A percentile compares a stretch with the other conserved stretches of the same genome.
Conservation (phyloP, 2,329 filamentous ascomycete species). For the Colletotrichum sp. region DNA sequence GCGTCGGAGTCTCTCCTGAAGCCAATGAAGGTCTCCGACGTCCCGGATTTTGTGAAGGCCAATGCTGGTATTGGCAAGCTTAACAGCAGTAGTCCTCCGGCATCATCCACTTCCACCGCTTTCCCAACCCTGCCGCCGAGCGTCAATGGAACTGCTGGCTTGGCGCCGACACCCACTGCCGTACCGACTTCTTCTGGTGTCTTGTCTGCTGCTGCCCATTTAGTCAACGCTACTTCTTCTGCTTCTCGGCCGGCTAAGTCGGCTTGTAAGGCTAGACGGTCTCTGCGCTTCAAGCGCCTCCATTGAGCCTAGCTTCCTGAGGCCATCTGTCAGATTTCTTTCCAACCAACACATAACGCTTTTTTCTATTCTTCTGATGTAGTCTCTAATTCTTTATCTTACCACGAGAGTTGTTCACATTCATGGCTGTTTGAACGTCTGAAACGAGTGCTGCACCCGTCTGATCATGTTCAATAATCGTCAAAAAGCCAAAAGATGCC, state of each 20-base stretch:
- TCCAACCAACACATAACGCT: background rate
- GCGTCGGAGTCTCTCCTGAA: background rate
- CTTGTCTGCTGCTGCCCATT: background rate
- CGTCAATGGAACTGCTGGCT: background rate
- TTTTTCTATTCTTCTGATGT: background rate
- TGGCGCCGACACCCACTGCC: background rate
- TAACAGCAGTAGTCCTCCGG: background rate
- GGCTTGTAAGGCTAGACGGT: background rate
- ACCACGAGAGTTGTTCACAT: background rate
- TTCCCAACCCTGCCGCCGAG: background rate
- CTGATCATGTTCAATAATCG: background rate
- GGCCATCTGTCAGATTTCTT: background rate
- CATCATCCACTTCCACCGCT: background rate
- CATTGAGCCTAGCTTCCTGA: background rate
- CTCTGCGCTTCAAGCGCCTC: background rate
- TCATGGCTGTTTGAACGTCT: background rate
- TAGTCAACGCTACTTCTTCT: background rate
- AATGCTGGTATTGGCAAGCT: background rate
- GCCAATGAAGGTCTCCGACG: background rate
- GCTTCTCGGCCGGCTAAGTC: background rate
- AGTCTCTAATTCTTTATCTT: background rate
- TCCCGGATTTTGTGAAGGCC: background rate
- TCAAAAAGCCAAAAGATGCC: background rate
- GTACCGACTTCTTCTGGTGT: background rate
- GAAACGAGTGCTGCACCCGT: background rate